These are phyloP conservation scores for Linum tenue DNA, from an alignment of 345 rosid genomes.

Conservation along the genomic window DNA sequence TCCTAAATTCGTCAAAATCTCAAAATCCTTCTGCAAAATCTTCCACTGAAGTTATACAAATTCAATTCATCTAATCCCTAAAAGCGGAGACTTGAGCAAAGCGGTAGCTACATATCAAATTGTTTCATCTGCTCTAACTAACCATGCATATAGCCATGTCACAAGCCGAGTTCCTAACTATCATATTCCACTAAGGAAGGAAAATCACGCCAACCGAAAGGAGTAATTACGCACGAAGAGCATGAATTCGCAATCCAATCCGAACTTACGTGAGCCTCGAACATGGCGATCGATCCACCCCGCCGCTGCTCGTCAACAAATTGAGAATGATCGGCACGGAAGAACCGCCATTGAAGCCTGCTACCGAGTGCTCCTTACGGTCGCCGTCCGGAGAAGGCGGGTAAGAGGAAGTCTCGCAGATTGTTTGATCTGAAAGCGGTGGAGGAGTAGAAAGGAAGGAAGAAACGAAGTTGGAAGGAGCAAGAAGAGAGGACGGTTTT, in stretches of 20 bases:
- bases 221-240: background rate
- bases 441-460: background rate
- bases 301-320: constrained; percentile 10
- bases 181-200: background rate
- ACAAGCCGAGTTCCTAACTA: background rate
- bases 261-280: constrained; percentile 7
- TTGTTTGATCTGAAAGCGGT: constrained; percentile 12
- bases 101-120: no score
- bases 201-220: background rate
- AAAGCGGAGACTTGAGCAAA: background rate
- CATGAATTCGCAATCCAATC: background rate
- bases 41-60: background rate
- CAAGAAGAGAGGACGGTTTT: constrained; percentile 37
- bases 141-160: background rate
- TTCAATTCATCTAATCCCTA: background rate
- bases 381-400: background rate
- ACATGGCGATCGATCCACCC: constrained; percentile 2
- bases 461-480: background rate
- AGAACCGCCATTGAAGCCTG: constrained; percentile 18
- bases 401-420: background rate
- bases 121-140: background rate
- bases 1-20: background rate
- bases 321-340: constrained; percentile 32
- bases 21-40: background rate
- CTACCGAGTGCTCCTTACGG: background rate